phyloP scores from a whole-genome alignment of 371 early-diverging fungal genomes.

The Zopfochytrium polystomum region DNA sequence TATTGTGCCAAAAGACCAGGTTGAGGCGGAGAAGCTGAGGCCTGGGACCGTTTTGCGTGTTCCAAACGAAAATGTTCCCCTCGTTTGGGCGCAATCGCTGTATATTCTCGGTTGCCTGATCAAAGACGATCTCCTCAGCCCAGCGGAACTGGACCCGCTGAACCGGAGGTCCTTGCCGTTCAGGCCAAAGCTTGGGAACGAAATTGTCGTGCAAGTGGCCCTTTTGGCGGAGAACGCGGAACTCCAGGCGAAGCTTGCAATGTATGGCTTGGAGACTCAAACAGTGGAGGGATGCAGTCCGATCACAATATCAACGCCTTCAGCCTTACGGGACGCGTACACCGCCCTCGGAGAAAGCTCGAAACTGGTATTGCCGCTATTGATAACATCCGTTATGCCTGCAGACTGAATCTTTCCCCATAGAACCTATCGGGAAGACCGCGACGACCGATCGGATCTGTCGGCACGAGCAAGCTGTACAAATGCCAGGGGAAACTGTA shows the following conservation, averaged over 20 bases:
- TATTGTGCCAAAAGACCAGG: conserved; percentile 69
- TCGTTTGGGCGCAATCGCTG: conserved; percentile 88
- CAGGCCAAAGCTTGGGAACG: conserved; percentile 44
- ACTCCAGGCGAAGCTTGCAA: conserved; percentile 67
- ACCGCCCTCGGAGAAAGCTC: conserved; percentile 68
- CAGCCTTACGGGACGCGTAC: conserved; percentile 78
- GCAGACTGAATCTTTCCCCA: not conserved
- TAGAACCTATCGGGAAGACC: conserved; percentile 73
- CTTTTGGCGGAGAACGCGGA: conserved; percentile 72
- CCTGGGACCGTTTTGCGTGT: conserved; percentile 75
- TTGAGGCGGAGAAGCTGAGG: conserved; percentile 70
- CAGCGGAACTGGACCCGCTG: conserved; percentile 82
- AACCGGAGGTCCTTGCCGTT: conserved; percentile 60
- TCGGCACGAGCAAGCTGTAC: conserved; percentile 79
- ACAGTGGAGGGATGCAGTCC: conserved; percentile 55
- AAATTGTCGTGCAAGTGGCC: conserved; percentile 74
- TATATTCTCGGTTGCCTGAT: conserved; percentile 76
- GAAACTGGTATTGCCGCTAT: conserved; percentile 52
- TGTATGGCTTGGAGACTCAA: conserved; percentile 79
- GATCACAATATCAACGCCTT: conserved; percentile 68
- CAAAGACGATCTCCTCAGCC: conserved; percentile 69
- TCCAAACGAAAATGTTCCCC: conserved; percentile 83
- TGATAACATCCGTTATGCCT: not conserved
- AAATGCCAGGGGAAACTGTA: conserved; percentile 79
- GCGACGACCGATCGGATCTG: conserved; percentile 64